These are phyloP conservation scores for Penicilliopsis zonata DNA, from an alignment of 495 filamentous ascomycete genomes.

Conservation along the genomic window DNA sequence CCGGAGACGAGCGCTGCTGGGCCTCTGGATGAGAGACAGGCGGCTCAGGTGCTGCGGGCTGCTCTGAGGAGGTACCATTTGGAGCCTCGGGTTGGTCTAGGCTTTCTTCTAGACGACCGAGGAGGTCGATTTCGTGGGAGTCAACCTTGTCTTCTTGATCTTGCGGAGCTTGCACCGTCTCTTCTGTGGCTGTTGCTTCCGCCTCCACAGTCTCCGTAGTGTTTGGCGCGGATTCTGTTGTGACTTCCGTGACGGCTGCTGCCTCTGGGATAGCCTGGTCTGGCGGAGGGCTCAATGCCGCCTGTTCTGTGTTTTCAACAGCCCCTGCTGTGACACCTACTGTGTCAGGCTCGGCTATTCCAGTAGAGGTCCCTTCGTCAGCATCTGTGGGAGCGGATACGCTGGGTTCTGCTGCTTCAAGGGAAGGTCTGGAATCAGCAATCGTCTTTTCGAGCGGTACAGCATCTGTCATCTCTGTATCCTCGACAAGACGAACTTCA, in stretches of 20 bases:
- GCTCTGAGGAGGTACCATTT: no score
- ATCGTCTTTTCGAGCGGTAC: no score
- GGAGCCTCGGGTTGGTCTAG: no score
- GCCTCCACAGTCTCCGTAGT: conserved; percentile 1
- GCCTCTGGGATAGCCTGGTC: not conserved
- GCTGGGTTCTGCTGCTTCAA: no score
- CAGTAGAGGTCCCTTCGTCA: no score
- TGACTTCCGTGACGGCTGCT: conserved; percentile 1
- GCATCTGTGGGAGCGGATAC: no score
- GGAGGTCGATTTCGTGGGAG: conserved; percentile 6
- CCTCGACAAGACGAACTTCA: conserved; percentile 1
- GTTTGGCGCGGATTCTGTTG: conserved; percentile 2
- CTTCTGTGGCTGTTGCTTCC: not conserved
- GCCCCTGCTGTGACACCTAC: no score
- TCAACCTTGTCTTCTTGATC: conserved; percentile 1
- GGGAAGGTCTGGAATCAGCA: no score
- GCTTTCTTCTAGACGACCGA: conserved; percentile 13
- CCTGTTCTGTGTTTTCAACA: not conserved
- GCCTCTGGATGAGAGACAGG: no score
- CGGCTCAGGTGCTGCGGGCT: conserved; percentile 1
- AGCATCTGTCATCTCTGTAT: conserved; percentile 2
- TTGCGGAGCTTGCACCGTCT: conserved; percentile 2
- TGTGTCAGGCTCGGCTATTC: no score
- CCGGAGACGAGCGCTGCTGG: not conserved
- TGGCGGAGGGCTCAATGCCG: not conserved